Base-by-base conservation (phyloP, 169 alveolate genomes). In the Cryptosporidium sp. region DNA sequence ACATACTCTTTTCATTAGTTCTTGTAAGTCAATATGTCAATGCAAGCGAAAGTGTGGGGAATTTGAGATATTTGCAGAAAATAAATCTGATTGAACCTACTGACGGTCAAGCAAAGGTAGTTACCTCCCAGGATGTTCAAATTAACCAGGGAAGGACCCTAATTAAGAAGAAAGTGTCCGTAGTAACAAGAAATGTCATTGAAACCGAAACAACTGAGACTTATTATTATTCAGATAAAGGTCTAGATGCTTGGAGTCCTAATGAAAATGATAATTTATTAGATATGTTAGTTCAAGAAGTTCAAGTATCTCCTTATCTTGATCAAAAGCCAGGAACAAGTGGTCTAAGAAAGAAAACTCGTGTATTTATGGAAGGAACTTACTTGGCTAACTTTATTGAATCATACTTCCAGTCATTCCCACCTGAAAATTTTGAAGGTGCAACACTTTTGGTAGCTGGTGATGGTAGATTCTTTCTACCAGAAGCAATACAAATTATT, bases 271-370 rank as follows among this genome's bases (percentile, higher is more conserved):
- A 44, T 1, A 44, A 44, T 44, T 10, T 44, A 44, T 44, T 7
- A 4, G 51, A 44, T 1, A 44, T 14, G 1, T 10, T 44, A 44
- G 12, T 35, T 35, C 9, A 35, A 35, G 42, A 35, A 6, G 42
- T 35, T 35, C 42, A 35, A 35, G 1, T 35, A 6, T 35, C 42
- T 2, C 95, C 97, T n/a, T 94, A 91, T 69, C 70, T 80, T 31
- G 98, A 95, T 75, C 93, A 94, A 87, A 96, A 96, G 70, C 95
- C 97, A 80, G 98, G 98, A 37, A 96, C 98, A 12, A 92, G 96
- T 86, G 98, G 98, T n/a, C 92, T 96, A 23, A 91, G 98, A 62
- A 96, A 96, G 87, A 96, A 95, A 75, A 93, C 93, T 10, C 85
- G 91, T 26, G 97, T 94, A 12, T 93, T 94, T 67, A 80, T 91